Evolutionary conservation across 2,329 filamentous ascomycete genomes (phyloP), one percentile per base, ranked within the genome.

Genomic region (Microdochium bolleyi): DNA sequence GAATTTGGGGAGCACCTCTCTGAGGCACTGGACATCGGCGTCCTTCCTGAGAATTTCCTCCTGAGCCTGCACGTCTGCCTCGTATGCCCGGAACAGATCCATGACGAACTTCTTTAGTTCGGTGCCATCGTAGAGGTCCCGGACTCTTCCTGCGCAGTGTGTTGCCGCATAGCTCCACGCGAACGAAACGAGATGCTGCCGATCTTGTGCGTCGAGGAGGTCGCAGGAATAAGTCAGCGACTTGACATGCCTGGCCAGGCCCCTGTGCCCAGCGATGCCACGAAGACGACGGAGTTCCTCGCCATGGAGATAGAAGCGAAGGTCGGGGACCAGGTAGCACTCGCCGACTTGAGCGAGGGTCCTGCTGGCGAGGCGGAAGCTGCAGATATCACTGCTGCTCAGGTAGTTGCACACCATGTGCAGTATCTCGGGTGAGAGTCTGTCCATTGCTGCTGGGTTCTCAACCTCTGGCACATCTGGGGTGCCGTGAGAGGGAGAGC

Each of bases 321-420:
- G 32, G 38, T 67, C 16, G 58, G 68, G 9, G 64, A 78, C 30
- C 76, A 83, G 49, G 78, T 54, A 34, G 34, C 48, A 48, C 7
- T 27, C 54, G 21, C 32, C 54, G 5, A 56, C 27, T 2, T 22
- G 37, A 2, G 54, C 34, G 11, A 52, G 48, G 5, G 37, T 32
- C 30, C 46, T 38, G 30, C 38, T 55, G 13, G 50, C 54, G 22
- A 55, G 54, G 16, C 54, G 54, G 32, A 55, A 25, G 21, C 44
- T 49, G 21, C 24, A 32, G 3, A 24, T 16, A 16, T 51, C 48
- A 19, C 48, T 19, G 16, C 51, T 30, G 30, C 30, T 49, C 19
- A 55, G 34, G 7, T 52, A 52, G 8, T 48, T 54, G 24, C 50
- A 52, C 48, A 55, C 44, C n/a, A 54, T 38, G 32, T 54, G 54